These are phyloP conservation scores for Ceratocystis smalleyi DNA, from an alignment of 2,329 filamentous ascomycete species.

Conservation along the genomic window DNA sequence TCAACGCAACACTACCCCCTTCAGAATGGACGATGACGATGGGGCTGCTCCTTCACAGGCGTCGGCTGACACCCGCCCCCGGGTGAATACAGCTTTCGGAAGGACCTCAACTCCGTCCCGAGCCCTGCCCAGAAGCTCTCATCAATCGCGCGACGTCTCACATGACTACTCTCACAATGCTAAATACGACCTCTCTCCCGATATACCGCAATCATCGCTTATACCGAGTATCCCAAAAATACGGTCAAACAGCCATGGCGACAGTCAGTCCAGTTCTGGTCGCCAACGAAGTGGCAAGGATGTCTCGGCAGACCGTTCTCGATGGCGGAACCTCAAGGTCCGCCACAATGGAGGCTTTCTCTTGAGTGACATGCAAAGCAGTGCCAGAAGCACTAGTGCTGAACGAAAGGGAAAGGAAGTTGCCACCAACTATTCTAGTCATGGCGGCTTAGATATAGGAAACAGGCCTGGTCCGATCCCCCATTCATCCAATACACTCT, in stretches of 20 bases:
- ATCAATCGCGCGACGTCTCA: neutral
- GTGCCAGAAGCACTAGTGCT: conserved; percentile 18
- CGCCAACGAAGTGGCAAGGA: neutral
- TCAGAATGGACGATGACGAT: conserved; percentile 5
- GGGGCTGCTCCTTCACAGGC: neutral
- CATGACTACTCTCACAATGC: neutral
- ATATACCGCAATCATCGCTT: neutral
- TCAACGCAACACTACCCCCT: neutral
- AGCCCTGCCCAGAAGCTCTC: neutral
- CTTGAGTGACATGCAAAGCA: conserved; percentile 30
- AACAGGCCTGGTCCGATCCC: neutral
- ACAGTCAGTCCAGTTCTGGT: neutral
- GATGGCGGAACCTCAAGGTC: conserved; percentile 27
- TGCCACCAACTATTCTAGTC: neutral
- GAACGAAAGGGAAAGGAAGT: conserved; percentile 12
- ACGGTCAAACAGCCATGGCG: neutral
- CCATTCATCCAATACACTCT: neutral
- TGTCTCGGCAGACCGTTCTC: neutral
- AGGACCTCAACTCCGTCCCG: neutral
- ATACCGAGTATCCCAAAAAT: neutral
- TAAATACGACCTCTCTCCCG: conserved; percentile 6
- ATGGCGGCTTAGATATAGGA: neutral
- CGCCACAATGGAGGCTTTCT: conserved; percentile 37
- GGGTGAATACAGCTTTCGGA: neutral
- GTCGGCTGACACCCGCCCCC: neutral